A percentile compares a stretch with the other conserved stretches of the same genome.
phyloP scores from a whole-genome alignment of 2,329 filamentous ascomycete species.

The Beauveria caledonica region DNA sequence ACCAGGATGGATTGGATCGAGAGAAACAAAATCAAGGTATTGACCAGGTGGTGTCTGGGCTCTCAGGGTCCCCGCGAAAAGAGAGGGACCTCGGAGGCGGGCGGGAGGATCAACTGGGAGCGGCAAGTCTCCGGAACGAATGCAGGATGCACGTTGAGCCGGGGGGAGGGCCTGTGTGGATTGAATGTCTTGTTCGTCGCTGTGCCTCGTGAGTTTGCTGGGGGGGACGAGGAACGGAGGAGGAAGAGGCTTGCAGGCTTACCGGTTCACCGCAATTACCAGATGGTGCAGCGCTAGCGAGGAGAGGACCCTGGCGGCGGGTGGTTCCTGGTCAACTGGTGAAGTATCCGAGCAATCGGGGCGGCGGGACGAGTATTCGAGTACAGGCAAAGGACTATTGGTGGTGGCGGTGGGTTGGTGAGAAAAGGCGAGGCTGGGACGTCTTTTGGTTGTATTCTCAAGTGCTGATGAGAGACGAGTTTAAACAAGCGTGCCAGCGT shows the following conservation, averaged over 20 bases:
- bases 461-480: too few relatives aligned
- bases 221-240: not conserved
- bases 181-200: not conserved
- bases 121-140: not conserved
- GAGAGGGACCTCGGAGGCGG: not conserved
- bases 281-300: not conserved
- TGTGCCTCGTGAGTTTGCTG: not conserved
- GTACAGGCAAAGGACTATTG: too few relatives aligned
- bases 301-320: not conserved
- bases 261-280: constrained; percentile 10
- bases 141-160: constrained; percentile 8
- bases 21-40: not conserved
- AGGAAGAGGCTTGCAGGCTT: not conserved
- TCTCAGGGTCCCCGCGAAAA: constrained; percentile 5
- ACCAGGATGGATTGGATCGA: not conserved
- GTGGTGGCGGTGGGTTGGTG: too few relatives aligned
- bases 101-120: not conserved
- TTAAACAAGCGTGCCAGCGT: too few relatives aligned
- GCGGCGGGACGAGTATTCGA: too few relatives aligned
- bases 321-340: not conserved
- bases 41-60: not conserved
- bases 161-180: not conserved
- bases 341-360: not conserved
- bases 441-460: too few relatives aligned
- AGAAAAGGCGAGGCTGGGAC: too few relatives aligned